phyloP scores from a whole-genome alignment of 1,284 basidiomycete genomes.

The Ganoderma leucocontextum region DNA sequence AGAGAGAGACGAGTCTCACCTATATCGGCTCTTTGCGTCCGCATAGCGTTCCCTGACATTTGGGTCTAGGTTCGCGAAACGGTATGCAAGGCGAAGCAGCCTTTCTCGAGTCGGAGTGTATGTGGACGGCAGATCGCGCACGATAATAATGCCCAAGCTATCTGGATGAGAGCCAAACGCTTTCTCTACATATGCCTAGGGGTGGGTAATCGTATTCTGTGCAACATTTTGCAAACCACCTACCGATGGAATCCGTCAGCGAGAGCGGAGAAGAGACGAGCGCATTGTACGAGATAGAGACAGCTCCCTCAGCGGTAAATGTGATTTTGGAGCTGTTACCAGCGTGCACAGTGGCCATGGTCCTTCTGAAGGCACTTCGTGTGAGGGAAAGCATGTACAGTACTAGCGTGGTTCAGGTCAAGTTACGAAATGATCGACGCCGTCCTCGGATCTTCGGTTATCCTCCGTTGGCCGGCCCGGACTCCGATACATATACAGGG shows the following conservation, averaged over 20 bases:
- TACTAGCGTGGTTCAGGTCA: neutral
- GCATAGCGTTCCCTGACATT: slow-evolving; percentile 72
- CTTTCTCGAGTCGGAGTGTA: slow-evolving; percentile 72
- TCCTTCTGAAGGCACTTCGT: slow-evolving; percentile 31
- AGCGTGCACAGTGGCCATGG: slow-evolving; percentile 38
- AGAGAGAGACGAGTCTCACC: slow-evolving; percentile 49
- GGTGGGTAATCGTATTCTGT: neutral
- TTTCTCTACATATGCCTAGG: slow-evolving; percentile 52
- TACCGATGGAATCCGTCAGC: slow-evolving; percentile 70
- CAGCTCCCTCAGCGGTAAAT: slow-evolving; percentile 64
- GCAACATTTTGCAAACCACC: slow-evolving; percentile 24
- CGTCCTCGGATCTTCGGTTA: neutral
- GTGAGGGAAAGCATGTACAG: slow-evolving; percentile 25
- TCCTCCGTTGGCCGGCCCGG: neutral
- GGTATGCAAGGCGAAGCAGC: slow-evolving; percentile 76
- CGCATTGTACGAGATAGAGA: slow-evolving; percentile 75
- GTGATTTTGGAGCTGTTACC: slow-evolving; percentile 38
- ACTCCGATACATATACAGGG: neutral
- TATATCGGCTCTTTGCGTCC: slow-evolving; percentile 73
- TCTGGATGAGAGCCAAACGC: slow-evolving; percentile 84
- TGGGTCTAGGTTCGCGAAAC: slow-evolving; percentile 78
- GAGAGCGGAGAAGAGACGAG: slow-evolving; percentile 67
- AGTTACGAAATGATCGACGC: neutral
- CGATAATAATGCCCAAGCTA: slow-evolving; percentile 82
- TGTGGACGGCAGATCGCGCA: slow-evolving; percentile 78